Evolutionary conservation across 257 asterid genomes (phyloP).

Genomic region (Nemophila menziesii): DNA sequence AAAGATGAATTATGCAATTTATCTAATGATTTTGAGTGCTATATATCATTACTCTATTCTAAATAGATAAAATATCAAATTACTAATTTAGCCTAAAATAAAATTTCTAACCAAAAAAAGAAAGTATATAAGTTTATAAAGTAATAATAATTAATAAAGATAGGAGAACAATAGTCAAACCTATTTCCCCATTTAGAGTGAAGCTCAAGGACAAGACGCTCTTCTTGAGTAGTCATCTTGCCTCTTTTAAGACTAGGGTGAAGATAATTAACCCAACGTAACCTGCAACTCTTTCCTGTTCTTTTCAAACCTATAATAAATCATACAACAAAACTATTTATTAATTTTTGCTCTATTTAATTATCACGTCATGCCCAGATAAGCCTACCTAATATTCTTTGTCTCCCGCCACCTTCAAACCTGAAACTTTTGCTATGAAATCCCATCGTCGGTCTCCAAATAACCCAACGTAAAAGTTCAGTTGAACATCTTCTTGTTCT

Average conservation of each 20-base stretch:
- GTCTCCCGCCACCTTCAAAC: constrained; percentile 99
- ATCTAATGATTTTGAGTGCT: no score
- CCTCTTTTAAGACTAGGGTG: constrained; percentile 78
- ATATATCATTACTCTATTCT: no score
- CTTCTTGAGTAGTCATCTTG: constrained; percentile 76
- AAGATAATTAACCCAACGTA: constrained; percentile 90
- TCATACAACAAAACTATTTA: constrained; percentile 9
- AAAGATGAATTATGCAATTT: no score
- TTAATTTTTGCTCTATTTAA: constrained; percentile 13
- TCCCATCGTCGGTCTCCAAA: constrained; percentile 96
- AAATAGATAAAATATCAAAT: background rate
- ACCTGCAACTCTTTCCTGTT: constrained; percentile 87
- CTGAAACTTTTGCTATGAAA: constrained; percentile 94
- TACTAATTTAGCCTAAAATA: background rate
- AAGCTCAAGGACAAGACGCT: constrained; percentile 61
- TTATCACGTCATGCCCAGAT: constrained; percentile 44
- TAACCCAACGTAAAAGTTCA: constrained; percentile 67
- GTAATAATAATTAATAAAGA: background rate
- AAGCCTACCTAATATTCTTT: constrained; percentile 69
- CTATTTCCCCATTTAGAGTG: constrained; percentile 90
- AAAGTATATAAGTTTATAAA: no score
- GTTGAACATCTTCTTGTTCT: constrained; percentile 74
- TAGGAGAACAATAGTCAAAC: constrained; percentile 14
- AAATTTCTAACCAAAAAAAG: no score
- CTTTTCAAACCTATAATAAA: constrained; percentile 52